These are phyloP conservation scores for Stentor roeselii DNA, from an alignment of 73 alveolate species.

Conservation along the genomic window DNA sequence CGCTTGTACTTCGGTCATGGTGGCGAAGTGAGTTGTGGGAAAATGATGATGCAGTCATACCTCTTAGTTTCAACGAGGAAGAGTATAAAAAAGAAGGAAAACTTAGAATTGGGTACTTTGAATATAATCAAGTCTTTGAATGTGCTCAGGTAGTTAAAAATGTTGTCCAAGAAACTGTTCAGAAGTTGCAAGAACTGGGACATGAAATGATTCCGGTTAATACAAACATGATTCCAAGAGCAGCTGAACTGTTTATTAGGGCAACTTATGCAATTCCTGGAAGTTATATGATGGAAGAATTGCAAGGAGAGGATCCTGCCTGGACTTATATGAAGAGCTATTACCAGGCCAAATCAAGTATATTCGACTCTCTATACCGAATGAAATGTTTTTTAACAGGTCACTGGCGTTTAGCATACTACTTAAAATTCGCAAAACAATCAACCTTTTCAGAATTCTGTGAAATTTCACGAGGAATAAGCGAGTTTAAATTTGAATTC, in stretches of 20 bases:
- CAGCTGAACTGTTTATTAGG: constrained; percentile 19
- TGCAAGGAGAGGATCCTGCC: constrained; percentile 39
- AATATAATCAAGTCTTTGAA: constrained; percentile 39
- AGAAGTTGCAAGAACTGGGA: constrained; percentile 29
- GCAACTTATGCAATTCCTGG: constrained; percentile 21
- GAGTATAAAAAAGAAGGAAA: constrained; percentile 30
- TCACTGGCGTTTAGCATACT: not conserved
- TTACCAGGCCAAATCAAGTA: not conserved
- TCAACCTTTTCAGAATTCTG: constrained; percentile 28
- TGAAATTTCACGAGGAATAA: not conserved
- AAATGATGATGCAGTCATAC: constrained; percentile 19
- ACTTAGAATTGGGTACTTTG: constrained; percentile 54
- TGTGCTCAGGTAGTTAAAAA: constrained; percentile 31
- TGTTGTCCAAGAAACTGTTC: constrained; percentile 14
- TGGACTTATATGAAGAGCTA: not conserved
- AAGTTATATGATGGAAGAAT: constrained; percentile 15
- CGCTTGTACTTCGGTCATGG: constrained; percentile 33
- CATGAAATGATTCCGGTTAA: constrained; percentile 33
- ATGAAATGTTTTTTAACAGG: not conserved
- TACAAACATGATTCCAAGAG: constrained; percentile 6
- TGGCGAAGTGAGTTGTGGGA: constrained; percentile 18
- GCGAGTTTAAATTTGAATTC: constrained; percentile 29
- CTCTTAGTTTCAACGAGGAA: constrained; percentile 39
- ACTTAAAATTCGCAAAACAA: not conserved
- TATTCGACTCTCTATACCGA: not conserved